Percentiles rank a stretch among this genome's conserved stretches.
These are phyloP conservation scores for Oryza meyeriana DNA, from an alignment of 176 grass and related monocot genomes.

Conservation along the genomic window DNA sequence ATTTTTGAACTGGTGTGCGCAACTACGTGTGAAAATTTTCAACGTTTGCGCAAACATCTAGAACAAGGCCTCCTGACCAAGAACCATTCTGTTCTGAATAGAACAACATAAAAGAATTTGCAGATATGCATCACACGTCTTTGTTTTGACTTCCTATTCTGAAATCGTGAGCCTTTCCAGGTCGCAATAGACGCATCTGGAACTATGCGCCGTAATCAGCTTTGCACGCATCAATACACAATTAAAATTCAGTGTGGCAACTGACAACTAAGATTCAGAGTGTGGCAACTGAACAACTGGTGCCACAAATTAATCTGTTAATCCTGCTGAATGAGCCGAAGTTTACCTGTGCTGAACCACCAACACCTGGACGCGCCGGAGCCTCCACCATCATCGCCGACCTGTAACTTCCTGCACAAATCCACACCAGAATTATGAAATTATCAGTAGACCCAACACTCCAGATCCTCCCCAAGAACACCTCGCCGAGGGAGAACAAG, in stretches of 20 bases:
- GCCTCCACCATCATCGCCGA: slow-evolving; percentile 5
- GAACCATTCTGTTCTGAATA: neutral
- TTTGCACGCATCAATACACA: neutral
- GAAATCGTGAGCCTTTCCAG: neutral
- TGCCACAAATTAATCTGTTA: neutral
- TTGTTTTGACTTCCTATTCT: neutral
- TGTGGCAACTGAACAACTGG: neutral
- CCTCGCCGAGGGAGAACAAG: neutral
- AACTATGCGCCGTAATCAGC: neutral
- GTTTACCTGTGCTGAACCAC: slow-evolving; percentile 27
- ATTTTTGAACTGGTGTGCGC: too few relatives aligned
- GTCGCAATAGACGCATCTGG: neutral
- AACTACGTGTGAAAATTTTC: neutral
- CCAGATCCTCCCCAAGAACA: neutral
- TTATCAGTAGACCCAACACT: neutral
- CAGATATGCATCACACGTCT: neutral
- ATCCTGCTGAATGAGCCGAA: neutral
- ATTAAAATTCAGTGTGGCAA: neutral
- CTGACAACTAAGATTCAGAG: neutral
- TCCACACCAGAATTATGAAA: neutral
- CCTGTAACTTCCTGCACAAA: slow-evolving; percentile 27
- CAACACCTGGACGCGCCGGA: neutral
- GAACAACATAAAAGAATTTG: neutral
- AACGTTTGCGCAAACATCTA: neutral
- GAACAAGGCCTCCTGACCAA: neutral